Percentiles rank a stretch among this genome's conserved stretches.
Evolutionary conservation across 345 rosid genomes (phyloP).

Genomic region (Mallotus nudiflorus): DNA sequence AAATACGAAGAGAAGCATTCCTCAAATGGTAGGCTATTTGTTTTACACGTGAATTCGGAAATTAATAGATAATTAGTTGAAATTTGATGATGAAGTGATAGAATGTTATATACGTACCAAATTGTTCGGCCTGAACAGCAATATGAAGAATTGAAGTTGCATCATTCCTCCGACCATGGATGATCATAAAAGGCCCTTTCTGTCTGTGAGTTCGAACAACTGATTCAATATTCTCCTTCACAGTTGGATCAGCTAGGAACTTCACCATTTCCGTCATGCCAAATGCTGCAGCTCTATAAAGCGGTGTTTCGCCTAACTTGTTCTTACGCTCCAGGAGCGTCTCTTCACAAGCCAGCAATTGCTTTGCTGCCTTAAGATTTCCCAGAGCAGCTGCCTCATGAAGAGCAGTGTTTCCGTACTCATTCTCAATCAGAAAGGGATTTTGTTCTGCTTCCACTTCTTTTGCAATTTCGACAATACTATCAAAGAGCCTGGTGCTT

Average conservation of each 20-base stretch:
- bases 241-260: neutral
- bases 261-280: constrained; percentile 11
- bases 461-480: neutral
- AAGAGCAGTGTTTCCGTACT: constrained; percentile 21
- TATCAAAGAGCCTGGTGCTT: neutral
- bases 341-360: neutral
- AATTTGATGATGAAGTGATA: too few relatives aligned
- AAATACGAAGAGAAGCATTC: neutral
- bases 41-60: too few relatives aligned
- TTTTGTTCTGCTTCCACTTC: neutral
- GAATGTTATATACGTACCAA: constrained; percentile 2
- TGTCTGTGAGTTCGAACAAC: neutral
- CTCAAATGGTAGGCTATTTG: too few relatives aligned
- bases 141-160: constrained; percentile 25
- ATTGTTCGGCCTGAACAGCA: constrained; percentile 27
- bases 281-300: constrained; percentile 21
- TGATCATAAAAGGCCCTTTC: neutral
- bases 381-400: constrained; percentile 31
- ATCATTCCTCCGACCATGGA: constrained; percentile 12
- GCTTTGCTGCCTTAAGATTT: constrained; percentile 1
- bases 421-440: constrained; percentile 1
- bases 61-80: too few relatives aligned
- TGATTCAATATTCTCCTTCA: neutral
- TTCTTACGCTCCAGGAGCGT: constrained; percentile 6
- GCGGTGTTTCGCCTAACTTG: constrained; percentile 28